Evolutionary conservation across 2,329 filamentous ascomycete genomes (phyloP), one percentile per base, ranked within the genome.

Genomic region (Pseudonectria foliicola): DNA sequence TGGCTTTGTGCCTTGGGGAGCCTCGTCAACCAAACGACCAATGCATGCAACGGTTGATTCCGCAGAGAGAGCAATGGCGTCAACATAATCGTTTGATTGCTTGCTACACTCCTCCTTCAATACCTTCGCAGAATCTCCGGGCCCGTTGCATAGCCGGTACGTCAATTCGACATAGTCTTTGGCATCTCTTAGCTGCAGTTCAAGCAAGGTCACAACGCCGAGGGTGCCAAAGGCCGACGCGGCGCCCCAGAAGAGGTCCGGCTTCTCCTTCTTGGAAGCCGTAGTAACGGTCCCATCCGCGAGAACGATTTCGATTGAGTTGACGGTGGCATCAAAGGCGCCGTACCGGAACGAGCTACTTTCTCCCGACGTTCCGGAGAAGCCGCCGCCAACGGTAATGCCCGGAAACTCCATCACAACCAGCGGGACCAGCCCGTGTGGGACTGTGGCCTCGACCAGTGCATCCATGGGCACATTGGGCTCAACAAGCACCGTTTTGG

Each of bases 371-470:
- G 75, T 80, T 2, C 80, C 62, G 29, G 76, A 73, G 55, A 80
- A 83, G 3, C 75, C 79, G 25, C 80, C 80, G 15, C 80, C 80
- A 6, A 73, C 75, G 2, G 80, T 85, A 52, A 84, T 85, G n/a
- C 77, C 79, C 3, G 77, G 79, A 38, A 84, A 82, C 51, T 84
- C 80, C 73, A 81, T 81, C 5, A 83, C 78, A 0, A 85, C 77
- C 0, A 75, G 73, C 1, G 80, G 78, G 3, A 83, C 62, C 2
- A 83, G 61, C 1, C 68, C 69, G 34, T 72, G 57, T 13, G 62
- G 57, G n/a, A 79, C 48, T 1, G 77, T 75, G 4, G 70, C 72
- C 34, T 70, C 67, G 10, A 82, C 71, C 7, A 85, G 68, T 1
- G 56, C 56, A 44, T 82, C 79, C 77, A 85, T 82, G 2, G 77